Evolutionary conservation across 2,329 filamentous ascomycete species (phyloP).

Genomic region (Phyllosticta paracitricarpa): DNA sequence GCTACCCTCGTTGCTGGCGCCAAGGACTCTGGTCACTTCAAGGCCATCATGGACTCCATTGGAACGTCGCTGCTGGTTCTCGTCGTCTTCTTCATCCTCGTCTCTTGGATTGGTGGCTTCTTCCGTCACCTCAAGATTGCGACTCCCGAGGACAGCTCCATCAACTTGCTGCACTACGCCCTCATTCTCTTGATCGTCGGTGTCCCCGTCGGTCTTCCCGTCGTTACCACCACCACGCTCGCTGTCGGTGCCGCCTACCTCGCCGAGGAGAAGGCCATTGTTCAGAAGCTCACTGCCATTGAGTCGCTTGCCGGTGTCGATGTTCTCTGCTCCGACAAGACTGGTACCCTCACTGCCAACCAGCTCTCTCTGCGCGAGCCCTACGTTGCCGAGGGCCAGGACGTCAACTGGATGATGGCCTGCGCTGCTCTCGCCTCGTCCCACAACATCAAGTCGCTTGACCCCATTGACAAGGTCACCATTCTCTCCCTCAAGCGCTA

Average conservation of each 20-base stretch:
- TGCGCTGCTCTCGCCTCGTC: conserved; percentile 67
- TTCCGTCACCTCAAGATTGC: conserved; percentile 60
- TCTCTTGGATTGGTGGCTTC: conserved; percentile 70
- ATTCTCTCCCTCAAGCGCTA: conserved; percentile 67
- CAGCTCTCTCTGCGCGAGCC: conserved; percentile 69
- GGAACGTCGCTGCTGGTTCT: conserved; percentile 63
- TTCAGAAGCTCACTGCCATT: conserved; percentile 70
- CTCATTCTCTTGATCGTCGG: conserved; percentile 66
- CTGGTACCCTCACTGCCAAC: conserved; percentile 65
- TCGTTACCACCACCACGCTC: conserved; percentile 68
- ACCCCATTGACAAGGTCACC: conserved; percentile 71
- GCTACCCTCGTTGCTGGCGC: conserved; percentile 65
- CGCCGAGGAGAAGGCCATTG: conserved; percentile 67
- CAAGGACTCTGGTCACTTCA: conserved; percentile 68
- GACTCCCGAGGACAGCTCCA: conserved; percentile 45
- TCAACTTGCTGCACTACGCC: conserved; percentile 58
- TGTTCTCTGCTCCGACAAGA: conserved; percentile 74
- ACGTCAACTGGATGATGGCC: conserved; percentile 79
- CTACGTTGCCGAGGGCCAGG: conserved; percentile 65
- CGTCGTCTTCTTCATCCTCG: conserved; percentile 68
- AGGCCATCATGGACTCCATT: conserved; percentile 76
- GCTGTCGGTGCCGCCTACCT: conserved; percentile 70
- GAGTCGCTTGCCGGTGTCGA: conserved; percentile 67
- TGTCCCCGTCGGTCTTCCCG: conserved; percentile 70
- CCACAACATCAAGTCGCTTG: conserved; percentile 68